Conservation (phyloP, 2,329 filamentous ascomycete species). For the Fusarium staphyleae region DNA sequence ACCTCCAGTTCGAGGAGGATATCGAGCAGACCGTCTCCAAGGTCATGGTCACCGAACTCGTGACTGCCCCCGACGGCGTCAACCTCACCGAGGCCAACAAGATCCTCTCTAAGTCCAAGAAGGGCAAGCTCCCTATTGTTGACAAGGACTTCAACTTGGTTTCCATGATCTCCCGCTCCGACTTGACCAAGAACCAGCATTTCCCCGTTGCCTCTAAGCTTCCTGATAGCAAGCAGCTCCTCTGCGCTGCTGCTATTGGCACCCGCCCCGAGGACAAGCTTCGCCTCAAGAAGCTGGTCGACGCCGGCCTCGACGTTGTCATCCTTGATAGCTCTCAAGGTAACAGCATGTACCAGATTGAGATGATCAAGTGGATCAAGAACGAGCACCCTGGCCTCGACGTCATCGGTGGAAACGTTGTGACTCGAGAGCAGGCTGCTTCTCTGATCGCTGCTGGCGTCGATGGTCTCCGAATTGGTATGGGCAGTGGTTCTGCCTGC, state of each 20-base stretch:
- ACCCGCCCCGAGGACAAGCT: slow-evolving; percentile 92
- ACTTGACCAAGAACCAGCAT: slow-evolving; percentile 98
- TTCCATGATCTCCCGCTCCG: slow-evolving; percentile 91
- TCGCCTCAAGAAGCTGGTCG: slow-evolving; percentile 85
- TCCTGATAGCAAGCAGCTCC: slow-evolving; percentile 95
- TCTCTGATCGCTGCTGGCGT: slow-evolving; percentile 90
- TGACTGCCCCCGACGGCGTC: slow-evolving; percentile 85
- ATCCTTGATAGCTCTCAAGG: slow-evolving; percentile 96
- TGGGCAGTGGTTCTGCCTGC: slow-evolving; percentile 97
- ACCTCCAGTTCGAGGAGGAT: slow-evolving; percentile 94
- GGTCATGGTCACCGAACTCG: slow-evolving; percentile 95
- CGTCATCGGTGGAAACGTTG: slow-evolving; percentile 98
- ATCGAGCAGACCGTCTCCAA: slow-evolving; percentile 75
- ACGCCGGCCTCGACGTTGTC: slow-evolving; percentile 94
- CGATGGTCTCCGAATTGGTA: slow-evolving; percentile 96
- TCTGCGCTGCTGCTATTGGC: slow-evolving; percentile 93
- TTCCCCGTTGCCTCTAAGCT: slow-evolving; percentile 97
- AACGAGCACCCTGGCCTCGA: slow-evolving; percentile 83
- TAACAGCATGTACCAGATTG: slow-evolving; percentile 98
- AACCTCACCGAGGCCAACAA: slow-evolving; percentile 88
- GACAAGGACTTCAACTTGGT: slow-evolving; percentile 84
- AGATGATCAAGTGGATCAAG: slow-evolving; percentile 98
- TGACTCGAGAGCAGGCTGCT: slow-evolving; percentile 96
- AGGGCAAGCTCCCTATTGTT: slow-evolving; percentile 95
- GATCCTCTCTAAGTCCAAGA: slow-evolving; percentile 94